These are phyloP conservation scores for Phytophthora chlamydospora DNA, from an alignment of 352 stramenopile species.

Conservation along the genomic window DNA sequence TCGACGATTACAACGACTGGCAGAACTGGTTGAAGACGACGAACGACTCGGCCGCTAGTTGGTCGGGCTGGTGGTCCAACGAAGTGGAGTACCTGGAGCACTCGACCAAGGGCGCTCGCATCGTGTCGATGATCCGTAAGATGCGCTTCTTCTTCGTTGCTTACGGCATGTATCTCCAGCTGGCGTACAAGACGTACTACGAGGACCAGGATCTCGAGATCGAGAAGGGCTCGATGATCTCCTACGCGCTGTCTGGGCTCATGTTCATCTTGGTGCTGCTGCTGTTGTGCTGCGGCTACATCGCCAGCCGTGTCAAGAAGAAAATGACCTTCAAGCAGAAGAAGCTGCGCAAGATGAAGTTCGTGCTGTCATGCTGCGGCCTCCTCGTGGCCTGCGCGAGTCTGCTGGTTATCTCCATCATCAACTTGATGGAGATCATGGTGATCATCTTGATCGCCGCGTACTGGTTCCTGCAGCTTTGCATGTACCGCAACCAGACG, in stretches of 20 bases:
- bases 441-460: slow-evolving; percentile 73
- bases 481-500: slow-evolving; percentile 77
- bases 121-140: slow-evolving; percentile 81
- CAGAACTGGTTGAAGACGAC: slow-evolving; percentile 94
- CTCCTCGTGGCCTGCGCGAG: slow-evolving; percentile 59
- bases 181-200: slow-evolving; percentile 86
- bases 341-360: slow-evolving; percentile 91
- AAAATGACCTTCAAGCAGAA: slow-evolving; percentile 91
- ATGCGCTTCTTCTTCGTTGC: slow-evolving; percentile 84
- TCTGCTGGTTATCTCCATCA: slow-evolving; percentile 70
- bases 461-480: slow-evolving; percentile 89
- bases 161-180: slow-evolving; percentile 78
- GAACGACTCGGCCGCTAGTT: slow-evolving; percentile 88
- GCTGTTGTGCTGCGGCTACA: slow-evolving; percentile 86
- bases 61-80: slow-evolving; percentile 89
- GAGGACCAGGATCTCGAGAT: slow-evolving; percentile 66
- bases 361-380: slow-evolving; percentile 73
- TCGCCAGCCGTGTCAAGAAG: slow-evolving; percentile 86
- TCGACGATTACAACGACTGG: slow-evolving; percentile 94
- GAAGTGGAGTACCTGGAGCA: slow-evolving; percentile 86
- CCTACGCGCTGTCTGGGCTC: slow-evolving; percentile 65
- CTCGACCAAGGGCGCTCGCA: slow-evolving; percentile 61
- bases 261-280: slow-evolving; percentile 79
- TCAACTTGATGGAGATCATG: slow-evolving; percentile 76
- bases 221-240: slow-evolving; percentile 60